Evolutionary conservation across 2,329 filamentous ascomycete genomes (phyloP).

Genomic region (Scedosporium aurantiacum): DNA sequence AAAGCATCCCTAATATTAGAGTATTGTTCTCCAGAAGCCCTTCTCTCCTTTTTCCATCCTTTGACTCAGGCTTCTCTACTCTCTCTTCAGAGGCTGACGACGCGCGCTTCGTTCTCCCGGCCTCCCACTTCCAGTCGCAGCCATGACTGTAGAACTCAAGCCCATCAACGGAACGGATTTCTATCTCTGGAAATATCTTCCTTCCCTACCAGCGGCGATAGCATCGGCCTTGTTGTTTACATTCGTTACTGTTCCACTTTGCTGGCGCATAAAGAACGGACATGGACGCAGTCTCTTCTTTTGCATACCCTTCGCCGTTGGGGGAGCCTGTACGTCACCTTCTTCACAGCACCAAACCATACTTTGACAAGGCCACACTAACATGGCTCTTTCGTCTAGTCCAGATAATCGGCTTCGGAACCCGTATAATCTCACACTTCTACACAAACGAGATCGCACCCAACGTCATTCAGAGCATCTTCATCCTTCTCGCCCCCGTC

Average conservation of each 20-base stretch:
- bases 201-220: not conserved
- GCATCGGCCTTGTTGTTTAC: not conserved
- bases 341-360: not conserved
- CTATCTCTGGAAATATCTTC: not conserved
- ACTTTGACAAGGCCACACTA: not conserved
- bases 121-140: no score
- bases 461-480: slow-evolving; percentile 28
- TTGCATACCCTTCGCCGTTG: not conserved
- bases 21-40: no score
- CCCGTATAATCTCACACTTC: slow-evolving; percentile 11
- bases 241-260: not conserved
- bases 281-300: not conserved
- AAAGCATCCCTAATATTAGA: no score
- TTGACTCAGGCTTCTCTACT: no score
- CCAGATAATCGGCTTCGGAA: slow-evolving; percentile 10
- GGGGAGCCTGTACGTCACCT: not conserved
- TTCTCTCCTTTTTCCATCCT: no score
- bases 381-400: slow-evolving; percentile 8
- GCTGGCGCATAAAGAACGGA: not conserved
- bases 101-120: no score
- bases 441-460: slow-evolving; percentile 20
- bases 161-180: not conserved
- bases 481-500: slow-evolving; percentile 26
- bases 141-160: not conserved
- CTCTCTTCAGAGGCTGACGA: no score